Evolutionary conservation across 2,329 filamentous ascomycete genomes (phyloP).

Genomic region (Verticillium tricorpus): DNA sequence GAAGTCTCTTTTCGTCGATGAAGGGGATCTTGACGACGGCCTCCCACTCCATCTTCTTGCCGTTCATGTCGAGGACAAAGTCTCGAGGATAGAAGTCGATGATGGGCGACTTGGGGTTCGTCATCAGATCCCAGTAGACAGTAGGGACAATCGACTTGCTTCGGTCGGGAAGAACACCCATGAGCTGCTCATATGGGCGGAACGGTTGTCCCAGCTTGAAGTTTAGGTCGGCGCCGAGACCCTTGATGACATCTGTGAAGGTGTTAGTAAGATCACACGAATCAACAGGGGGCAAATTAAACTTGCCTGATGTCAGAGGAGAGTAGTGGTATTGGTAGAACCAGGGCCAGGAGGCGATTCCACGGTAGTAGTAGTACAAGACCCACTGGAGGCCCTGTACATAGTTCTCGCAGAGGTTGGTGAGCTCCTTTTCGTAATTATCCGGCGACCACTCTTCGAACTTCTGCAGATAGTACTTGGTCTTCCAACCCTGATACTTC

Average conservation of each 20-base stretch:
- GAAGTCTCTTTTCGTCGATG: slow-evolving; percentile 84
- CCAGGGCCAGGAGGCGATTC: slow-evolving; percentile 98
- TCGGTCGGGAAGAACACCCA: slow-evolving; percentile 95
- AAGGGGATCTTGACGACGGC: slow-evolving; percentile 99
- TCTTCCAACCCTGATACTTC: slow-evolving; percentile 91
- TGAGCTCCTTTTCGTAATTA: slow-evolving; percentile 70
- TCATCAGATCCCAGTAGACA: slow-evolving; percentile 91
- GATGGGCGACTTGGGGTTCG: slow-evolving; percentile 81
- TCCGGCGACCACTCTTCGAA: slow-evolving; percentile 81
- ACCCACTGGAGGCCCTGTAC: slow-evolving; percentile 98
- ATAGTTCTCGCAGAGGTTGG: slow-evolving; percentile 86
- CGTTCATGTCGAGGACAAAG: slow-evolving; percentile 98
- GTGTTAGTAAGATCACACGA: slow-evolving; percentile 40
- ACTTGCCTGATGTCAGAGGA: slow-evolving; percentile 81
- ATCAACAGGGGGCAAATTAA: slow-evolving; percentile 5
- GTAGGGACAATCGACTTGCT: slow-evolving; percentile 93
- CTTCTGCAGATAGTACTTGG: slow-evolving; percentile 86
- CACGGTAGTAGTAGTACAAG: slow-evolving; percentile 94
- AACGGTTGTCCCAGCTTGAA: slow-evolving; percentile 96
- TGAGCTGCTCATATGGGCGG: slow-evolving; percentile 90
- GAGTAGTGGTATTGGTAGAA: slow-evolving; percentile 97
- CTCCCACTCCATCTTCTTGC: slow-evolving; percentile 99
- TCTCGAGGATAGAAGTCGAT: slow-evolving; percentile 97
- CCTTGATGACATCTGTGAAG: slow-evolving; percentile 73
- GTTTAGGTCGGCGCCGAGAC: slow-evolving; percentile 79